Conservation (phyloP, 1,284 basidiomycete species). For the Cryptococcus sp. region DNA sequence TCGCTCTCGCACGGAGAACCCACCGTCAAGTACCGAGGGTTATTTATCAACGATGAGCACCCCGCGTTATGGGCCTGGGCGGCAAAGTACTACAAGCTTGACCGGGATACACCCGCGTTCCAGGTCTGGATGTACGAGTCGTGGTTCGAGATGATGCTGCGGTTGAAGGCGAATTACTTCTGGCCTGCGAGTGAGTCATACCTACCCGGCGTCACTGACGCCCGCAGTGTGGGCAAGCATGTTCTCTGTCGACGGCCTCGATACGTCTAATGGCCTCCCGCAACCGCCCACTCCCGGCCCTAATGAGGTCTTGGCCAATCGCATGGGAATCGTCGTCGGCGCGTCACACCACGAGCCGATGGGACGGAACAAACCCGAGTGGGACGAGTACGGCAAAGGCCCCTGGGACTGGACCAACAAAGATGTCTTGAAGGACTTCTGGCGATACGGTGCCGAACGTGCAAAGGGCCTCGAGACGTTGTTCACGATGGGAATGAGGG, state of each 20-base stretch:
- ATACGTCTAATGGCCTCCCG: conserved; percentile 21
- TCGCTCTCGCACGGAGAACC: conserved; percentile 65
- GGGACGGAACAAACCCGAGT: conserved; percentile 45
- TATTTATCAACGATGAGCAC: conserved; percentile 66
- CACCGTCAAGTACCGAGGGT: conserved; percentile 69
- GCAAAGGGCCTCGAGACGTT: conserved; percentile 38
- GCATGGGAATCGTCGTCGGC: conserved; percentile 70
- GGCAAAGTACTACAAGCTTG: conserved; percentile 52
- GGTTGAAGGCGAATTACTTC: conserved; percentile 69
- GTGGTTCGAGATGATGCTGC: conserved; percentile 63
- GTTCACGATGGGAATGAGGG: conserved; percentile 43
- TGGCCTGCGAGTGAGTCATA: conserved; percentile 56
- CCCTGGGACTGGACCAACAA: conserved; percentile 34
- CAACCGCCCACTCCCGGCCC: conserved; percentile 39
- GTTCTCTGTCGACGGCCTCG: conserved; percentile 66
- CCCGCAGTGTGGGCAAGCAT: conserved; percentile 56
- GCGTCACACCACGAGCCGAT: conserved; percentile 53
- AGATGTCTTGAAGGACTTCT: conserved; percentile 27
- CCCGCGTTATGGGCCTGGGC: conserved; percentile 62
- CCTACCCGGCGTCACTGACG: neutral
- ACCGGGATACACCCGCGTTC: conserved; percentile 41
- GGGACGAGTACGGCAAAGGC: conserved; percentile 21
- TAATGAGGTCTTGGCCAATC: conserved; percentile 67
- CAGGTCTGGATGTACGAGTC: conserved; percentile 61
- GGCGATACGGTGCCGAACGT: conserved; percentile 40